These are phyloP conservation scores for Lentinula lateritia DNA, from an alignment of 768 basidiomycete genomes.

Conservation along the genomic window DNA sequence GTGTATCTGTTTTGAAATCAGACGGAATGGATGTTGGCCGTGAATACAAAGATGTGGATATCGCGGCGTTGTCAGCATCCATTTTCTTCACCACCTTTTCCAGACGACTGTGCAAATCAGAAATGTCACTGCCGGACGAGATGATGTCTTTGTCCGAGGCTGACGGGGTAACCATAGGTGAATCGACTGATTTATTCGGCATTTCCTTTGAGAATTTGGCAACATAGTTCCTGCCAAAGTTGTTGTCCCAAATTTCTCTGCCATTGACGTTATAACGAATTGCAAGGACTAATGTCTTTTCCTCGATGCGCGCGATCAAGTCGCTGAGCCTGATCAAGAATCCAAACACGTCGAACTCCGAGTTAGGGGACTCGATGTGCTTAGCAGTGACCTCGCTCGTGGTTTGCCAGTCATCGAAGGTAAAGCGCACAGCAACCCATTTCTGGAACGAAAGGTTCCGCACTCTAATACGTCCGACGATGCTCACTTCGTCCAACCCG, in stretches of 20 bases:
- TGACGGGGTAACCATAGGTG: constrained; percentile 19
- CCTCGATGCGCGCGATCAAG: constrained; percentile 69
- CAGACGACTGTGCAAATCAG: constrained; percentile 59
- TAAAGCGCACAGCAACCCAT: constrained; percentile 84
- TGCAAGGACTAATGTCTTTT: constrained; percentile 77
- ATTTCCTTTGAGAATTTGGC: constrained; percentile 53
- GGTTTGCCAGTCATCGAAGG: constrained; percentile 93
- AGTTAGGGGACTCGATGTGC: constrained; percentile 46
- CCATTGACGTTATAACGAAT: constrained; percentile 68
- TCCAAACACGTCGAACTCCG: constrained; percentile 64
- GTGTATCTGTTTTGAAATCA: constrained; percentile 30
- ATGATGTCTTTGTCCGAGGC: constrained; percentile 29
- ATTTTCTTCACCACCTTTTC: constrained; percentile 51
- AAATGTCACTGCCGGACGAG: constrained; percentile 41
- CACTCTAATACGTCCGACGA: constrained; percentile 74
- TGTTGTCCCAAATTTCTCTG: constrained; percentile 91
- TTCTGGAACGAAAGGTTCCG: constrained; percentile 87
- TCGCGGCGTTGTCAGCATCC: constrained; percentile 14
- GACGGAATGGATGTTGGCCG: not conserved
- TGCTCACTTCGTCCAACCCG: constrained; percentile 41
- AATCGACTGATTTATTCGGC: constrained; percentile 3
- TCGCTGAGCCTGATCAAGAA: constrained; percentile 79
- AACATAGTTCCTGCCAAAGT: constrained; percentile 71
- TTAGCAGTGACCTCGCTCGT: constrained; percentile 87
- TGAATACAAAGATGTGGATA: not conserved